Conservation (phyloP, 2,329 filamentous ascomycete genomes). For the Cordyceps javanica region DNA sequence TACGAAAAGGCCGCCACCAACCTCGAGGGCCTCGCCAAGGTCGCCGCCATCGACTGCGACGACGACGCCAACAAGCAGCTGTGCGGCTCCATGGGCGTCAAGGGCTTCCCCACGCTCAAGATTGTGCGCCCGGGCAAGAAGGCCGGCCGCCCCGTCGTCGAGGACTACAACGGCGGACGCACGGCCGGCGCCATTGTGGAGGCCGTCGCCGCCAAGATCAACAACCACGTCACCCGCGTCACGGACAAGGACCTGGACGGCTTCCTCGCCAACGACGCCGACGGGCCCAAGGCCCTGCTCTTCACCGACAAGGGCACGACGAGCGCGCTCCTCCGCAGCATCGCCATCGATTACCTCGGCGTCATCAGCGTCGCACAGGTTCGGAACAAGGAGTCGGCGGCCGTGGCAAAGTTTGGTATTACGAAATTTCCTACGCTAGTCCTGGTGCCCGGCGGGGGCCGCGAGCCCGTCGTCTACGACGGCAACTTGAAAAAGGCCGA, state of each 20-base stretch:
- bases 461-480: constrained; percentile 65
- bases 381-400: constrained; percentile 68
- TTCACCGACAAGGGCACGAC: constrained; percentile 92
- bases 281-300: constrained; percentile 75
- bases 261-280: constrained; percentile 63
- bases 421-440: constrained; percentile 74
- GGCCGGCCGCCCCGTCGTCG: constrained; percentile 65
- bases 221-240: constrained; percentile 80
- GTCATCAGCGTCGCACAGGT: constrained; percentile 76
- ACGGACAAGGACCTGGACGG: constrained; percentile 71
- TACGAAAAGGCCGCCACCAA: constrained; percentile 91
- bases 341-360: constrained; percentile 87
- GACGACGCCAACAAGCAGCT: constrained; percentile 86
- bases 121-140: constrained; percentile 83
- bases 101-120: constrained; percentile 95
- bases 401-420: constrained; percentile 69
- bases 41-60: constrained; percentile 92
- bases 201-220: constrained; percentile 78
- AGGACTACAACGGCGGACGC: constrained; percentile 84
- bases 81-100: constrained; percentile 77
- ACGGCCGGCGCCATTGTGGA: constrained; percentile 84
- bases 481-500: constrained; percentile 81
- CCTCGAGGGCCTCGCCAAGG: constrained; percentile 86
- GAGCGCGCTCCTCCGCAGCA: constrained; percentile 71
- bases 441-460: constrained; percentile 65